Conservation (phyloP, 2,329 filamentous ascomycete species). For the Phyllosticta citribraziliensis region DNA sequence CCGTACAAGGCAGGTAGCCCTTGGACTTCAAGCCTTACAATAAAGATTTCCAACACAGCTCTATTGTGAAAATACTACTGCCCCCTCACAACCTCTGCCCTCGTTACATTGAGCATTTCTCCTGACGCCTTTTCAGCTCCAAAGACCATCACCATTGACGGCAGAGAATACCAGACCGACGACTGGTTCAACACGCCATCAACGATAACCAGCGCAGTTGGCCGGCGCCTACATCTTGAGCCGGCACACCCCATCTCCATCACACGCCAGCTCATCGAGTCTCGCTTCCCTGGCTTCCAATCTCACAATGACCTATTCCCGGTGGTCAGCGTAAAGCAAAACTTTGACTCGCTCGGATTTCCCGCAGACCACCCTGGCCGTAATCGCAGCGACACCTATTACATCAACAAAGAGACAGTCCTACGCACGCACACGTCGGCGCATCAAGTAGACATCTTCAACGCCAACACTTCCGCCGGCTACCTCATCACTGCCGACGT, state of each 20-base stretch:
- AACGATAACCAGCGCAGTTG: conserved; percentile 64
- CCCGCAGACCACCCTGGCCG: conserved; percentile 79
- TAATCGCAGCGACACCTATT: conserved; percentile 86
- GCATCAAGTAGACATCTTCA: conserved; percentile 77
- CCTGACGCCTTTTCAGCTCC: conserved; percentile 11
- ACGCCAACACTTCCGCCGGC: conserved; percentile 60
- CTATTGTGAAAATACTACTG: background rate
- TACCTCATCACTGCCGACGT: conserved; percentile 93
- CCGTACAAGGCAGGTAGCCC: too few species aligned
- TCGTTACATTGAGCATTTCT: background rate
- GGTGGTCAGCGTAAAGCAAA: conserved; percentile 73
- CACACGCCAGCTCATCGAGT: conserved; percentile 86
- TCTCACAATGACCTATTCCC: conserved; percentile 73
- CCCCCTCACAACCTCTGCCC: background rate
- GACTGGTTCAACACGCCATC: conserved; percentile 75
- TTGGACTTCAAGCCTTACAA: background rate
- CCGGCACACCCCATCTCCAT: conserved; percentile 83
- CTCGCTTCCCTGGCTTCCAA: conserved; percentile 68
- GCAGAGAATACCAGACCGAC: conserved; percentile 57
- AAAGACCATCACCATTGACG: conserved; percentile 48
- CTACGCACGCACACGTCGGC: conserved; percentile 90
- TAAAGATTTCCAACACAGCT: background rate
- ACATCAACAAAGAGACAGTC: conserved; percentile 75
- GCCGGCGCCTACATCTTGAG: conserved; percentile 78
- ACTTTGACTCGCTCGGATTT: conserved; percentile 96